Base-by-base conservation (phyloP, 2,329 filamentous ascomycete species). In the Ophiosphaerella narmari region DNA sequence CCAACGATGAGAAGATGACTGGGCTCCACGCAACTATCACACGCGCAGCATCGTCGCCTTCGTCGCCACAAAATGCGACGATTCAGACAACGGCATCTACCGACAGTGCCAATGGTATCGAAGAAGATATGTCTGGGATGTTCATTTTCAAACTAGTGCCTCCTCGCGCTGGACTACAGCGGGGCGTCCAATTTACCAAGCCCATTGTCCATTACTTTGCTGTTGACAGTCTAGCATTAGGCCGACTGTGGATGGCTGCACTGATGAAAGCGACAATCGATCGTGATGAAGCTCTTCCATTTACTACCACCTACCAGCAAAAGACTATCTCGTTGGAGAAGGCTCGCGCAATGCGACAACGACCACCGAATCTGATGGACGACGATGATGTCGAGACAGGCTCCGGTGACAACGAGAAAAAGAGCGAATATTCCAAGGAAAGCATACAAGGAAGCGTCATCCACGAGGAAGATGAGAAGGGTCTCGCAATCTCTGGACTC, bases 191-290 rank as follows among this genome's bases (percentile, higher is more conserved):
- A 68, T 99, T 99, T 71, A 99, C 94, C 1, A 97, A 97, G 72
- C 94, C 94, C 4, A 94, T 91, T 7, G 90, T 97, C 34, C 94
- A 99, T 73, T 97, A 97, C 73, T 99, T 99, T 73, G 94, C 95
- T 5, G 91, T 97, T 18, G 92, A 95, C 44, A 96, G 89, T 63
- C 78, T 97, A 50, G 86, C 90, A 63, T 86, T 94, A 68, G 94
- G 94, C 13, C 86, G 94, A 11, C 78, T 95, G 35, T 99, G 94
- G 94, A 99, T 99, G 94, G 94, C 91, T 4, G 94, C 94, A 5
- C 78, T 99, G 43, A 96, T 99, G 90, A 99, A 99, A 77, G 94
- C 94, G 9, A 99, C 94, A 1, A 99, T 99, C 63, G 93, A 97
- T 69, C 88, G 93, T 53, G 94, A 99, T 62, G 77, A 84, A 65